A percentile compares a stretch with the other conserved stretches of the same genome.
These are phyloP conservation scores for Leccinum ponderosum DNA, from an alignment of 1,284 basidiomycete genomes.

Conservation along the genomic window DNA sequence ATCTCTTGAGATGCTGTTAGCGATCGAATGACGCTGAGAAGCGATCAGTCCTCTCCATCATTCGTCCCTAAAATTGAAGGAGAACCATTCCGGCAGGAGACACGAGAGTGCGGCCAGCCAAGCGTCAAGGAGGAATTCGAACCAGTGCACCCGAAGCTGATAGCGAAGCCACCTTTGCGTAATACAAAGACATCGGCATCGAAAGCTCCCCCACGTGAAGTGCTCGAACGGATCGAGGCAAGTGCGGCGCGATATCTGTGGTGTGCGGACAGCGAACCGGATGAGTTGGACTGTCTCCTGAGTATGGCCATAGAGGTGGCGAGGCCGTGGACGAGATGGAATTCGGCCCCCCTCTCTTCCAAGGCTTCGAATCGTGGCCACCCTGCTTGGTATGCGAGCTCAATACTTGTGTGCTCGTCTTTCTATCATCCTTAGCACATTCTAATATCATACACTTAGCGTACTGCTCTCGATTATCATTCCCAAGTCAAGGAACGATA, in stretches of 20 bases:
- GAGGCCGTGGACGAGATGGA: neutral
- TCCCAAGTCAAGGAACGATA: neutral
- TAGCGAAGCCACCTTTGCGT: conserved; percentile 3
- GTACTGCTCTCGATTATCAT: neutral
- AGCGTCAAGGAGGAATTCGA: neutral
- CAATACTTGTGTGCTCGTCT: neutral
- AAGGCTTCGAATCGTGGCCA: neutral
- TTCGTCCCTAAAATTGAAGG: conserved; percentile 27
- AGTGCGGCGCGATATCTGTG: conserved; percentile 16
- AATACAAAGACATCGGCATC: conserved; percentile 4
- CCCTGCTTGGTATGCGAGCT: neutral
- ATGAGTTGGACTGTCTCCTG: conserved; percentile 35
- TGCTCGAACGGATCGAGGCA: conserved; percentile 34
- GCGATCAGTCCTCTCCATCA: conserved; percentile 14
- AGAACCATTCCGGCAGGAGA: conserved; percentile 17
- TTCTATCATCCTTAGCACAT: neutral
- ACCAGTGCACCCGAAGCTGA: neutral
- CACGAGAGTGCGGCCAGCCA: neutral
- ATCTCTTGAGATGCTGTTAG: neutral
- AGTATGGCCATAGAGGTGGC: neutral
- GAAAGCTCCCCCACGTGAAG: conserved; percentile 29
- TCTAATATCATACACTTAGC: neutral
- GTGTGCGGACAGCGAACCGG: conserved; percentile 29
- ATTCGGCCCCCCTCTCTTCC: neutral
- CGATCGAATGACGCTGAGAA: neutral